Percentiles rank a stretch among this genome's conserved stretches.
These are phyloP conservation scores for Gossypium davidsonii DNA, from an alignment of 441 rosid species.

Conservation along the genomic window DNA sequence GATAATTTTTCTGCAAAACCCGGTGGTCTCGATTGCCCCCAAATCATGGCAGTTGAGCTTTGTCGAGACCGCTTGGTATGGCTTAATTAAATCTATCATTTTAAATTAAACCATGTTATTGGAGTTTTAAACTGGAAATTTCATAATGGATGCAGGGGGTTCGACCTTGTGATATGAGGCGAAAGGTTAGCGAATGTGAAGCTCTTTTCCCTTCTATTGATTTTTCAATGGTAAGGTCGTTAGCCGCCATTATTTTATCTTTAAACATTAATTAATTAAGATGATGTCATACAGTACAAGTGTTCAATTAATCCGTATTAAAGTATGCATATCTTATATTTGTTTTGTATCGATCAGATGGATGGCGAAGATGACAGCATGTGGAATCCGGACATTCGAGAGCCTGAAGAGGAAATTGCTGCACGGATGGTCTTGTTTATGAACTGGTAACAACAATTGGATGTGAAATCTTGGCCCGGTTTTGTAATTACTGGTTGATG, in stretches of 20 bases:
- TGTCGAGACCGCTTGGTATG: constrained; percentile 14
- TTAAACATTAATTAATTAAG: neutral
- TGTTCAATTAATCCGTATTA: neutral
- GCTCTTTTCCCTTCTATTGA: constrained; percentile 19
- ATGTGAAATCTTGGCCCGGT: neutral
- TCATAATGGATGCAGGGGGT: neutral
- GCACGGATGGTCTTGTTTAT: constrained; percentile 6
- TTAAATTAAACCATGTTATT: neutral
- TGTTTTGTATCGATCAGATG: constrained; percentile 12
- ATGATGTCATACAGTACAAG: too few relatives aligned
- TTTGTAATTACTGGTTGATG: neutral
- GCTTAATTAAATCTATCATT: neutral
- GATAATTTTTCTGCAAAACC: neutral
- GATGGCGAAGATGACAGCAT: constrained; percentile 14
- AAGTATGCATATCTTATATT: neutral
- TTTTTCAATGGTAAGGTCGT: constrained; percentile 14
- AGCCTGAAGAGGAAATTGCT: constrained; percentile 10
- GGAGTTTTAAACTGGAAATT: neutral
- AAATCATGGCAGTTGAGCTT: constrained; percentile 19
- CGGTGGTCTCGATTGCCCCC: neutral
- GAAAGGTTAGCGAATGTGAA: constrained; percentile 15
- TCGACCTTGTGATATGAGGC: constrained; percentile 20
- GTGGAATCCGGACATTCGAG: constrained; percentile 17
- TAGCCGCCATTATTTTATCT: neutral
- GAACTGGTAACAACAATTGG: constrained; percentile 10